Base-by-base conservation (phyloP, 2,329 filamentous ascomycete genomes). In the Monilinia fructigena region DNA sequence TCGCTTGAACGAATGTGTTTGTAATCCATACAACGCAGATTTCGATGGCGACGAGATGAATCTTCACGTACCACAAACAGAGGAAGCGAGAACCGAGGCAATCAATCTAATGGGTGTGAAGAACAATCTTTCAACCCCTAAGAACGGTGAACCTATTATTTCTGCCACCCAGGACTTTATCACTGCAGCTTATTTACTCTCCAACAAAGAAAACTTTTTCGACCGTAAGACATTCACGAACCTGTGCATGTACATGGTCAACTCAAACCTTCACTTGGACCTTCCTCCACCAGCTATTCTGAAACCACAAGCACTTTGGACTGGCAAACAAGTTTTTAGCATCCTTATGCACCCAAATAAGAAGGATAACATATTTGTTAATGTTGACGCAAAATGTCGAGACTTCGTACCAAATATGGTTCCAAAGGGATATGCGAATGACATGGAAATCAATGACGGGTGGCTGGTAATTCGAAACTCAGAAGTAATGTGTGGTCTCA, bases 21-120 rank as follows among this genome's bases (percentile, higher is more conserved):
- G 95, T 79, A 93, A 91, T 69, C 95, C 95, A 4, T 99, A 99
- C 82, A 99, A 99, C 73, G 95, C 95, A 66, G 95, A 99, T 85
- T 99, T 99, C 72, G 95, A 99, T 74, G 95, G 95, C 68, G 95
- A 99, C 73, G 95, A 99, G 78, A 99, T 99, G 95, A 99, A 99
- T 74, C 80, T 99, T 58, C 95, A 99, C 79, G 93, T 99, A 20
- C 95, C 95, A 2, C 95, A 99, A 76, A 98, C 95, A 0, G 95
- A 99, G 80, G 95, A 99, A 78, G 94, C 95, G 14, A 86, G 95
- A 66, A 92, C 94, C 2, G 95, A 99, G 78, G 95, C 95, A 0
- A 96, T 96, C 74, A 93, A 94, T 72, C 81, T 99, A 58, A 99
- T 99, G 95, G 95, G 95, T 53, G 93, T 99, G 66, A 97, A 97